Conservation (phyloP, 106 monocot genomes). For the Xerophyta viscosa region DNA sequence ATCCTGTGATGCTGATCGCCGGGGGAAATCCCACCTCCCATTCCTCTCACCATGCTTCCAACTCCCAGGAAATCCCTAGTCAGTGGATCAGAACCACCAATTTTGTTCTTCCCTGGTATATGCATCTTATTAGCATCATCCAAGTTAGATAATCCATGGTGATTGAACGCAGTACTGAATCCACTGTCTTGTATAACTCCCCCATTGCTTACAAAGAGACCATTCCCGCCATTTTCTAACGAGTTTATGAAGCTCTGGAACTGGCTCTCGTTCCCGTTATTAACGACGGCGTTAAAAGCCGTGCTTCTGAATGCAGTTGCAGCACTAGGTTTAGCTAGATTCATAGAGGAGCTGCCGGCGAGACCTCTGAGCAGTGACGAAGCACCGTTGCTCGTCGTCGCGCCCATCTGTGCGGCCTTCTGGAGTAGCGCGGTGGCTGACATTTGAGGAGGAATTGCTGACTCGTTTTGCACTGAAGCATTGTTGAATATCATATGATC, state of each 20-base stretch:
- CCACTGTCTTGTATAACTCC: slow-evolving; percentile 6
- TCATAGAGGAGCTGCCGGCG: neutral
- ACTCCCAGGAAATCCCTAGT: slow-evolving; percentile 42
- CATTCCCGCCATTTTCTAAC: slow-evolving; percentile 33
- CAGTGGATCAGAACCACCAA: slow-evolving; percentile 10
- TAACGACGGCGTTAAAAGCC: neutral
- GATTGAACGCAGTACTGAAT: too few relatives aligned
- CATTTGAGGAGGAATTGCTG: slow-evolving; percentile 74
- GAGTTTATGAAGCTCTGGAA: slow-evolving; percentile 74
- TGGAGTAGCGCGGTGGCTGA: slow-evolving; percentile 86
- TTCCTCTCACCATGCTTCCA: slow-evolving; percentile 21
- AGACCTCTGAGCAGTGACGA: slow-evolving; percentile 27
- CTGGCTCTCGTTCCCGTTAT: slow-evolving; percentile 23
- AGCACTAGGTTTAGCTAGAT: neutral
- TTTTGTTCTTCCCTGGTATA: neutral
- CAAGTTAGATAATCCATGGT: neutral
- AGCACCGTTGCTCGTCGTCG: slow-evolving; percentile 21
- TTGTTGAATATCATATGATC: slow-evolving; percentile 20
- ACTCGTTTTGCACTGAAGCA: slow-evolving; percentile 11
- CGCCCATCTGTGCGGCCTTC: slow-evolving; percentile 38
- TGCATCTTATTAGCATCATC: neutral
- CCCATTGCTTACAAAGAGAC: slow-evolving; percentile 11
- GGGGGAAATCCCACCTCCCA: slow-evolving; percentile 18
- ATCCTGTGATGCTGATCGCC: slow-evolving; percentile 30
- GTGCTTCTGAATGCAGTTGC: neutral